Base-by-base conservation (phyloP, 1,284 basidiomycete species). In the Cryptococcus hybrid region DNA sequence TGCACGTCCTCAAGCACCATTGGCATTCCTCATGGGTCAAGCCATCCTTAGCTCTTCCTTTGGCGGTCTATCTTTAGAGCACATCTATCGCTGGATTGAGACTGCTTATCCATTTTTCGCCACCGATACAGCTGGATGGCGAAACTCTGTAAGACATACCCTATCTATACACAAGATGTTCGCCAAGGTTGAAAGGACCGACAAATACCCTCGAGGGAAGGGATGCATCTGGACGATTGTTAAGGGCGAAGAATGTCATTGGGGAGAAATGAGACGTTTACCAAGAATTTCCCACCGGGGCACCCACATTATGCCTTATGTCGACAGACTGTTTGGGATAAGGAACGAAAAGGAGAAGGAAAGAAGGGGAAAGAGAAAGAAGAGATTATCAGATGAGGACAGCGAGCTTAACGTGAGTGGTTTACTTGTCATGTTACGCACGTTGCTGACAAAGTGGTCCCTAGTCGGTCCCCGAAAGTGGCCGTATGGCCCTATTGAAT, bases 31-130 rank as follows among this genome's bases (percentile, higher is more conserved):
- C 11, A 48, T 48, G 47, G 47, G 47, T 15, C 47, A 36, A 30
- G 47, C 47, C 30, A 48, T 48, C 5, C 47, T 48, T 36, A 12
- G 34, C 24, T 48, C 47, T 4, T 7, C 18, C 34, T n/a, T 34
- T 7, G n/a, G 34, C 7, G 47, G 47, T 8, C 47, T 48, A 30
- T 48, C 47, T 12, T 36, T 48, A 8, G 47, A 48, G 30, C 47
- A 48, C 47, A 30, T 48, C 47, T 48, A 48, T 36, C 47, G 47
- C 5, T 48, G 47, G 47, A 48, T 48, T 36, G 47, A 48, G 47
- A 34, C 47, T 4, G 47, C 13, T 7, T 48, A 30, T 12, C 47
- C 47, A 7, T 48, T 18, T 13, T 48, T 48, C 47, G 35, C 47
- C 47, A 18, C 15, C 30, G 30, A 34, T 9, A 36, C n/a, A 9